A percentile compares a stretch with the other conserved stretches of the same genome.
Conservation (phyloP, 2,329 filamentous ascomycete genomes). For the Colletotrichum aenigma region DNA sequence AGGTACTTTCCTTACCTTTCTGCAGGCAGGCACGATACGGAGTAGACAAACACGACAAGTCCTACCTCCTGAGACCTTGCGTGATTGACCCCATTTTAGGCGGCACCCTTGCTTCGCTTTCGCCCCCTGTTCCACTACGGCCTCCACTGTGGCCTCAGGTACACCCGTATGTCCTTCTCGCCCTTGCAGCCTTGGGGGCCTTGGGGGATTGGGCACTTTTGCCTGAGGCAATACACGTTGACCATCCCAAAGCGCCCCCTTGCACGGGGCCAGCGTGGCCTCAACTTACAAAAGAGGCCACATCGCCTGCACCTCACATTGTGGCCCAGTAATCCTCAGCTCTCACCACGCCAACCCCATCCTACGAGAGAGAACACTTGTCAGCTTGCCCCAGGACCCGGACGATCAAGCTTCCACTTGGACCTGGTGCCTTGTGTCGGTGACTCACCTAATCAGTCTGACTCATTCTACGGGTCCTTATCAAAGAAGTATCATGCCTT, state of each 20-base stretch:
- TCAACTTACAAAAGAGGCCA: conserved; percentile 25
- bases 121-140: not conserved
- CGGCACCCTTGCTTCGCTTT: not conserved
- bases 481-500: conserved; percentile 24
- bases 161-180: not conserved
- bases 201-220: not conserved
- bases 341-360: not conserved
- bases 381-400: not conserved
- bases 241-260: not conserved
- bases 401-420: not conserved
- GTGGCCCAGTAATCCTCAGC: not conserved
- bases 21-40: not conserved
- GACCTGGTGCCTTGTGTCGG: conserved; percentile 1
- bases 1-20: not conserved
- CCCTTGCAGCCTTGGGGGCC: not conserved
- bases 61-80: conserved; percentile 2
- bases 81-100: not conserved
- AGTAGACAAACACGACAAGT: not conserved
- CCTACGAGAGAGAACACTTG: conserved; percentile 13
- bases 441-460: conserved; percentile 18
- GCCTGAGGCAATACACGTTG: conserved; percentile 4
- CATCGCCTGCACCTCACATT: not conserved
- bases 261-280: conserved; percentile 18
- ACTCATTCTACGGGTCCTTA: conserved; percentile 29
- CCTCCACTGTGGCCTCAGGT: not conserved